phyloP scores from a whole-genome alignment of 2,329 filamentous ascomycete species.

The Bipolaris victoriae region DNA sequence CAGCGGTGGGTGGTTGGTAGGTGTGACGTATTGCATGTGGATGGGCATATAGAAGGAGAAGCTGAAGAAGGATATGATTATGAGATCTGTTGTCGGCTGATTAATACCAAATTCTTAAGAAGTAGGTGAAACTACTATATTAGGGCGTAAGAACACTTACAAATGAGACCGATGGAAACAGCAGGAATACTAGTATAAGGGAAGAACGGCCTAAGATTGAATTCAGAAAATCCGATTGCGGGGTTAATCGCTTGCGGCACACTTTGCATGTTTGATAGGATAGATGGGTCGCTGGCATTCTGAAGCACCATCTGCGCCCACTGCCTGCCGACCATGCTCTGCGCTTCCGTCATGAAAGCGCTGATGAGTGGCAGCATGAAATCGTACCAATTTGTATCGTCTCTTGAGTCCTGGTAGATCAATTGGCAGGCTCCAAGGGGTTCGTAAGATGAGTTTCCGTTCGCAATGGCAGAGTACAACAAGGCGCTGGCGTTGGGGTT shows the following conservation, averaged over 20 bases:
- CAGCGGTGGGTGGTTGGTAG: conserved; percentile 62
- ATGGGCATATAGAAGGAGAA: conserved; percentile 70
- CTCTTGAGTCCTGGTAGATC: conserved; percentile 62
- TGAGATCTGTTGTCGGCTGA: conserved; percentile 53
- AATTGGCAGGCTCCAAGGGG: conserved; percentile 65
- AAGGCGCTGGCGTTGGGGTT: conserved; percentile 67
- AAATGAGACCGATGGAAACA: conserved; percentile 68
- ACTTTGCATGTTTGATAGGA: conserved; percentile 52
- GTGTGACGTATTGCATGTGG: conserved; percentile 64
- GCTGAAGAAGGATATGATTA: conserved; percentile 71
- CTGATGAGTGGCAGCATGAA: conserved; percentile 62
- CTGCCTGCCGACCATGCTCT: conserved; percentile 55
- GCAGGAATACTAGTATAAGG: conserved; percentile 63
- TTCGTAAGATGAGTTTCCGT: conserved; percentile 65
- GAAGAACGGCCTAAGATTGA: conserved; percentile 66
- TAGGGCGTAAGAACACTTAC: conserved; percentile 11
- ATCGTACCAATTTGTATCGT: conserved; percentile 60
- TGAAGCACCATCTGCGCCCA: conserved; percentile 54
- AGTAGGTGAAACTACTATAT: not conserved
- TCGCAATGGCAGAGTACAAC: conserved; percentile 61
- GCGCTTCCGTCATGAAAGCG: conserved; percentile 55
- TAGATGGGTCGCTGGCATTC: conserved; percentile 50
- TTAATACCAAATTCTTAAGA: not conserved
- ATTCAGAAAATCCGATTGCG: conserved; percentile 61
- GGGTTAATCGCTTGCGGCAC: conserved; percentile 63